Evolutionary conservation across 306 rosid species (phyloP).

Genomic region (Inga leiocalycina): DNA sequence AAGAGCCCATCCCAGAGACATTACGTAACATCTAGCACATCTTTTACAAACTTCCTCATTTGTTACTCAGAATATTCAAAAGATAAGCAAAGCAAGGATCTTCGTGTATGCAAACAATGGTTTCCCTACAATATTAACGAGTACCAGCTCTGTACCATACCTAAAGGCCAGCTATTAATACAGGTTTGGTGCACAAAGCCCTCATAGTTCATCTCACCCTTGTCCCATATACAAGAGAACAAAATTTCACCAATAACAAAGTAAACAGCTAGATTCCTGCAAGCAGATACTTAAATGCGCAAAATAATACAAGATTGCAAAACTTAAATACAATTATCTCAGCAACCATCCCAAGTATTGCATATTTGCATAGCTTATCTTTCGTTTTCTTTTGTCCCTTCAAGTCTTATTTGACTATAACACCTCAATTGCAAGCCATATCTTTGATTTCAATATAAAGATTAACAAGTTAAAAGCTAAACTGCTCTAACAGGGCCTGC

Average conservation of each 20-base stretch:
- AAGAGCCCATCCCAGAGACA: background rate
- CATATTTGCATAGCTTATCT: background rate
- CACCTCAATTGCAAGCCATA: background rate
- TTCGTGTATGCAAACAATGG: background rate
- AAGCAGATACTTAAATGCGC: background rate
- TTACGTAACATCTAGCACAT: background rate
- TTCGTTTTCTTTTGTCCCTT: background rate
- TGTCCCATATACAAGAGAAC: background rate
- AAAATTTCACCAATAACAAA: background rate
- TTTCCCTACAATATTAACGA: background rate
- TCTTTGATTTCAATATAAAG: background rate
- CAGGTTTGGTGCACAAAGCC: background rate
- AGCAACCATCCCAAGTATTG: background rate
- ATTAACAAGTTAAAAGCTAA: background rate
- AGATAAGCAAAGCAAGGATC: background rate
- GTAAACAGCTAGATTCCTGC: background rate
- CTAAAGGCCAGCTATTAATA: background rate
- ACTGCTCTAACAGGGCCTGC: background rate
- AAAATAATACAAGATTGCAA: background rate
- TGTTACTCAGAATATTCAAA: background rate
- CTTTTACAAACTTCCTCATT: background rate
- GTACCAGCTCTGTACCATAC: too few species aligned
- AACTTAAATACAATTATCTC: background rate
- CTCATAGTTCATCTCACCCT: background rate
- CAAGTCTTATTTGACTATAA: background rate